Evolutionary conservation across 176 grass and related monocot species (phyloP).

Genomic region (Melocanna baccifera): DNA sequence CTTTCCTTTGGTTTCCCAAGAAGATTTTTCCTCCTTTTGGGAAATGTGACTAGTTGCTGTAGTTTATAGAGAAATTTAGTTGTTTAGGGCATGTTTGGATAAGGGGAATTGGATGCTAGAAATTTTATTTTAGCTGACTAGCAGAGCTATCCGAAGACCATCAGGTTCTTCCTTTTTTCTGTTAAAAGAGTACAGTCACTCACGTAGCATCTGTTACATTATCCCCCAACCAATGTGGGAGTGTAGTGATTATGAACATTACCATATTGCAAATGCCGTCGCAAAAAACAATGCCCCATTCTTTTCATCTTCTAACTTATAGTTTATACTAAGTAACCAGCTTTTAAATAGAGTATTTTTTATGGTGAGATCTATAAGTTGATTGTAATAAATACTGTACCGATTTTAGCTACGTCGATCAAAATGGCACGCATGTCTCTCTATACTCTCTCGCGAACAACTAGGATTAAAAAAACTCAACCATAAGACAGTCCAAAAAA

Average conservation of each 20-base stretch:
- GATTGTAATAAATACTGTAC: too few relatives aligned
- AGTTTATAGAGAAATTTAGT: background rate
- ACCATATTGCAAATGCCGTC: background rate
- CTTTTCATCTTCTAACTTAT: too few relatives aligned
- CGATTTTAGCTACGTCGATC: too few relatives aligned
- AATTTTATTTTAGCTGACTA: background rate
- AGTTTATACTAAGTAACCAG: too few relatives aligned
- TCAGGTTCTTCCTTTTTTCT: background rate
- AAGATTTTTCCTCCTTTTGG: background rate
- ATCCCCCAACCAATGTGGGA: background rate
- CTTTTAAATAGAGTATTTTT: too few relatives aligned
- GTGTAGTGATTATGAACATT: conserved; percentile 12
- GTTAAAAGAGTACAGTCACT: background rate
- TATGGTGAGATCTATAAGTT: too few relatives aligned
- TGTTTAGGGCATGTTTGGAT: background rate
- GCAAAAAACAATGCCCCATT: background rate
- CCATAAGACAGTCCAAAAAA: too few relatives aligned
- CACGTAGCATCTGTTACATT: background rate
- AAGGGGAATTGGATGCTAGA: background rate
- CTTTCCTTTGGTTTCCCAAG: background rate
- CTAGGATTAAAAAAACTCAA: too few relatives aligned
- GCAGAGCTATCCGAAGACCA: background rate
- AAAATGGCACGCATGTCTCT: too few relatives aligned
- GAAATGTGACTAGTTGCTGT: background rate
- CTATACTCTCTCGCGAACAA: too few relatives aligned